Base-by-base conservation (phyloP, 2,329 filamentous ascomycete species). In the Blastomyces parvus region DNA sequence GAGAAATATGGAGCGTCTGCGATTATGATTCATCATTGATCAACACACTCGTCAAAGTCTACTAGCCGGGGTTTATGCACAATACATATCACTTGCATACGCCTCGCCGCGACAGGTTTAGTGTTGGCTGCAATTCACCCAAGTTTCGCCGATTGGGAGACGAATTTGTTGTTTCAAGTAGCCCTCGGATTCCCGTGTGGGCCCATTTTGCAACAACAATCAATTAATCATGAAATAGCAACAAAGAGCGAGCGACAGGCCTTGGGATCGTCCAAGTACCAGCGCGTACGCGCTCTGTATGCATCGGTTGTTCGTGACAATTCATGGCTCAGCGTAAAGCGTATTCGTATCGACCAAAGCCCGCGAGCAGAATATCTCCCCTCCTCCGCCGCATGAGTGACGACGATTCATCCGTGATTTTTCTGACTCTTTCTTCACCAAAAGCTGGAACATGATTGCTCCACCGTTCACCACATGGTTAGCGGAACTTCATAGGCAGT, bases 21-120 rank as follows among this genome's bases (percentile, higher is more conserved):
- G 9, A 36, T 36, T 9, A 36, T 36, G 33, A 36, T 36, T 36
- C 33, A 36, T 36, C 33, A 36, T n/a, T n/a, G n/a, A n/a, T n/a
- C n/a, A n/a, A 9, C 33, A 36, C 1, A 36, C 9, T 9, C 33
- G 9, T 36, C 33, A 36, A 36, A 36, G 11, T 36, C 33, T 36
- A 33, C n/a, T n/a, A n/a, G 30, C 30, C 30, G 5, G 30, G 3
- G 30, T 4, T 33, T 33, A 19, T 36, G 42, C 30, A 42, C 57
- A 59, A 42, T 46, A 36, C 22, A 44, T 27, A 59, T 59, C 57
- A 59, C 42, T n/a, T 48, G 42, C 57, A 59, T 52, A 1, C 48
- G 22, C 48, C 22, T 8, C 8, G 42, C 19, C 25, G 25, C 48
- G 38, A n/a, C 11, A 8, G 27, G 19, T 44, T 19, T 17, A 19